These are phyloP conservation scores for Oryza brachyantha DNA, from an alignment of 176 grass and related monocot species.

Conservation along the genomic window DNA sequence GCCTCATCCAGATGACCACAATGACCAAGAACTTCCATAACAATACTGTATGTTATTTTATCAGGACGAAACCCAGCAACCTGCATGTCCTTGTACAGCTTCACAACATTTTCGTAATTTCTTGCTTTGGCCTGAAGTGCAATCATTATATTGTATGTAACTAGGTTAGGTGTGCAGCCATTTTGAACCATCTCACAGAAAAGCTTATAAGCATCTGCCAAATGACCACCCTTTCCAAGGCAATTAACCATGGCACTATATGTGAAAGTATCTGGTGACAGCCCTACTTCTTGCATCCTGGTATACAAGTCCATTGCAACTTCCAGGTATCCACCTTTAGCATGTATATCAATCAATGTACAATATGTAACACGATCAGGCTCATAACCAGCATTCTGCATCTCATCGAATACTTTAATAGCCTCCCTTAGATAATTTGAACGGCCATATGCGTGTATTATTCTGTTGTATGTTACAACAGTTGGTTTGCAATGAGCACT, in stretches of 20 bases:
- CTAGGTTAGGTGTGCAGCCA: conserved; percentile 87
- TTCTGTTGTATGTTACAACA: conserved; percentile 89
- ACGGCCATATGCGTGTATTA: conserved; percentile 91
- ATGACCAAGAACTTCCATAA: conserved; percentile 87
- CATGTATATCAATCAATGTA: conserved; percentile 94
- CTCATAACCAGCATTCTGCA: conserved; percentile 67
- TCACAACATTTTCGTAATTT: conserved; percentile 84
- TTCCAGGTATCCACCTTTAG: conserved; percentile 86
- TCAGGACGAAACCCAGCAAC: conserved; percentile 88
- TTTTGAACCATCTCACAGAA: conserved; percentile 93
- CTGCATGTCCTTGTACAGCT: conserved; percentile 96
- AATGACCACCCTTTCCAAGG: conserved; percentile 82
- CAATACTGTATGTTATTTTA: conserved; percentile 97
- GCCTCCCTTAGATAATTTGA: conserved; percentile 85
- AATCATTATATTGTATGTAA: conserved; percentile 97
- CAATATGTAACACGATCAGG: conserved; percentile 90
- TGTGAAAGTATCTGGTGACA: conserved; percentile 90
- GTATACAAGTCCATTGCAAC: conserved; percentile 76
- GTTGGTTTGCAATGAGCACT: conserved; percentile 73
- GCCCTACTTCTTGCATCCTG: conserved; percentile 74
- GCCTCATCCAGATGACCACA: conserved; percentile 83
- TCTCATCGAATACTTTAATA: conserved; percentile 81
- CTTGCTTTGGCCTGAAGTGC: conserved; percentile 88
- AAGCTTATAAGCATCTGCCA: conserved; percentile 69
- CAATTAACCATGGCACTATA: conserved; percentile 99